Percentiles rank a stretch among this genome's conserved stretches.
phyloP scores from a whole-genome alignment of 768 basidiomycete species.

The Lactifluus piperatus region DNA sequence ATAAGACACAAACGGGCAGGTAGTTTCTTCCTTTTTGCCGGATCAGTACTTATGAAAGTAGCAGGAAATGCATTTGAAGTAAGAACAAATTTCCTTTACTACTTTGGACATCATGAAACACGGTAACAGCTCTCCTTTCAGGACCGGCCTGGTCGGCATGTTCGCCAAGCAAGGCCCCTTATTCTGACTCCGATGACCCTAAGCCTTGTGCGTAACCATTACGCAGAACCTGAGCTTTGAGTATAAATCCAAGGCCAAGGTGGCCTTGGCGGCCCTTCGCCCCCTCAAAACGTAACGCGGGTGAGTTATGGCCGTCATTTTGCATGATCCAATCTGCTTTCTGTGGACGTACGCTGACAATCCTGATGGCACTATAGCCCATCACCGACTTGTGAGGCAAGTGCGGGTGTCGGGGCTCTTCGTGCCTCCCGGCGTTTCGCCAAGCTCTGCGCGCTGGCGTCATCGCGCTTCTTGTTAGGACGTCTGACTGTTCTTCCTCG shows the following conservation, averaged over 20 bases:
- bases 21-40: too few relatives aligned
- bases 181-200: too few relatives aligned
- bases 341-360: not conserved
- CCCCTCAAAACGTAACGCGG: not conserved
- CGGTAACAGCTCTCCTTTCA: not conserved
- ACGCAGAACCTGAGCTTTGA: too few relatives aligned
- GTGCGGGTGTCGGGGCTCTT: not conserved
- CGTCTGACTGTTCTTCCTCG: not conserved
- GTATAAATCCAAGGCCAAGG: not conserved
- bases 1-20: too few relatives aligned
- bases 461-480: slow-evolving; percentile 15
- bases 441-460: slow-evolving; percentile 12
- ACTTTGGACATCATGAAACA: too few relatives aligned
- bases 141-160: not conserved
- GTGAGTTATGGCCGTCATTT: not conserved
- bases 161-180: too few relatives aligned
- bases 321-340: not conserved
- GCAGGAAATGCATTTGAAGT: too few relatives aligned
- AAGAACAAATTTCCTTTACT: too few relatives aligned
- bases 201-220: too few relatives aligned
- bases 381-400: not conserved
- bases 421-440: not conserved
- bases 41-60: too few relatives aligned
- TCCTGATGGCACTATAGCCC: not conserved
- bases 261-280: not conserved